Conservation (phyloP, 805 yeast species). For the Metschnikowia bowlesiae region DNA sequence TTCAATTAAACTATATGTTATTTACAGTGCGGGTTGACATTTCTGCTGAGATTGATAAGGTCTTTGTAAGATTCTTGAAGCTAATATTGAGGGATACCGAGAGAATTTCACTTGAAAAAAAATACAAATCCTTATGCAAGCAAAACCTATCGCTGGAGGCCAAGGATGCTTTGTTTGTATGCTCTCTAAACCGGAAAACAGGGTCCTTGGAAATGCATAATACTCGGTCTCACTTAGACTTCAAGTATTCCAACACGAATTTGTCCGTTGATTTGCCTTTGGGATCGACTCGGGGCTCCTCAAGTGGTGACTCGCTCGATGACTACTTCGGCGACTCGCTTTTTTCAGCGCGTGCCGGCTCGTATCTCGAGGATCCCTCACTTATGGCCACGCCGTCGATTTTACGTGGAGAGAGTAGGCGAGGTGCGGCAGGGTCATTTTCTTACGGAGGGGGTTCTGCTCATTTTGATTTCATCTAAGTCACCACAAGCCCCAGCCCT, state of each 20-base stretch:
- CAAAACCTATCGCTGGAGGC: conserved; percentile 1
- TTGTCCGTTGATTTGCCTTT: neutral
- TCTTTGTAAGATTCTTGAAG: conserved; percentile 3
- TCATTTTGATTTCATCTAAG: neutral
- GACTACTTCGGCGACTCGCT: neutral
- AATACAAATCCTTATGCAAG: conserved; percentile 4
- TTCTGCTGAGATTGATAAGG: conserved; percentile 20
- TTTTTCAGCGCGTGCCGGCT: neutral
- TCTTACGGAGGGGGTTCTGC: conserved; percentile 1
- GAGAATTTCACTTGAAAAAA: conserved; percentile 1
- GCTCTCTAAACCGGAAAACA: conserved; percentile 35
- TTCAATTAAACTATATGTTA: conserved; percentile 35
- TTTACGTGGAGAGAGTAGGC: conserved; percentile 1
- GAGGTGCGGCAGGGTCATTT: conserved; percentile 2
- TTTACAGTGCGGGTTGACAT: conserved; percentile 32
- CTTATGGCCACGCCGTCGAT: conserved; percentile 5
- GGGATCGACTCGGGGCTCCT: neutral
- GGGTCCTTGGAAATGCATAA: conserved; percentile 33
- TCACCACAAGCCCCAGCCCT: conserved; percentile 43
- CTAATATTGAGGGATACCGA: conserved; percentile 4
- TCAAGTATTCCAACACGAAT: conserved; percentile 10
- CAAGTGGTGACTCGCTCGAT: neutral
- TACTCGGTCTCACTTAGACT: conserved; percentile 25
- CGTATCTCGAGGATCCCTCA: conserved; percentile 5
- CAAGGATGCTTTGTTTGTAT: conserved; percentile 20